Conservation (phyloP, 371 early-diverging fungal genomes). For the Syncephalis fuscata region DNA sequence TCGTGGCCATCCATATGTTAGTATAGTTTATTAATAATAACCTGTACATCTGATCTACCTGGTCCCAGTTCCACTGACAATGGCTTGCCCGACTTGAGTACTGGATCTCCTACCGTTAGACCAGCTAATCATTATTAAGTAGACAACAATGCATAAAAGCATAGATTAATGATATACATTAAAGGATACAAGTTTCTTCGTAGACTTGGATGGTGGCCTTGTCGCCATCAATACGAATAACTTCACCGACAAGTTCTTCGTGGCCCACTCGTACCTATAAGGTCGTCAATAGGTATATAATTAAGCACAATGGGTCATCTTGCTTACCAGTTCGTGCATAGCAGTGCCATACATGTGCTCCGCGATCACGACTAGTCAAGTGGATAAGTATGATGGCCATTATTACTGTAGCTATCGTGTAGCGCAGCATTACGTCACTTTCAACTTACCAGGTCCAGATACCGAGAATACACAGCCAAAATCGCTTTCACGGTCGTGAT, state of each 20-base stretch:
- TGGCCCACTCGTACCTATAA: slow-evolving; percentile 94
- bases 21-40: not conserved
- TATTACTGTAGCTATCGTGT: not conserved
- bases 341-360: slow-evolving; percentile 98
- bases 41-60: slow-evolving; percentile 29
- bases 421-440: not conserved
- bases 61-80: slow-evolving; percentile 99
- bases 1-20: too few relatives aligned
- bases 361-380: slow-evolving; percentile 85
- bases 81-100: slow-evolving; percentile 94
- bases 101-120: slow-evolving; percentile 97
- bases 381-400: not conserved
- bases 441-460: slow-evolving; percentile 88
- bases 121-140: slow-evolving; percentile 31
- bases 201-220: slow-evolving; percentile 99
- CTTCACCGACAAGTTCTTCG: slow-evolving; percentile 97
- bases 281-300: not conserved
- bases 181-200: slow-evolving; percentile 91
- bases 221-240: slow-evolving; percentile 98
- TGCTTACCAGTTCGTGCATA: slow-evolving; percentile 98
- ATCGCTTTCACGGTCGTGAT: slow-evolving; percentile 72
- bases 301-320: too few relatives aligned
- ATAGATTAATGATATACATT: not conserved
- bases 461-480: slow-evolving; percentile 95
- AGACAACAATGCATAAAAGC: slow-evolving; percentile 2